A percentile compares a stretch with the other conserved stretches of the same genome.
These are phyloP conservation scores for Volvox reticuliferus DNA, from an alignment of 139 green algal genomes.

Conservation along the genomic window DNA sequence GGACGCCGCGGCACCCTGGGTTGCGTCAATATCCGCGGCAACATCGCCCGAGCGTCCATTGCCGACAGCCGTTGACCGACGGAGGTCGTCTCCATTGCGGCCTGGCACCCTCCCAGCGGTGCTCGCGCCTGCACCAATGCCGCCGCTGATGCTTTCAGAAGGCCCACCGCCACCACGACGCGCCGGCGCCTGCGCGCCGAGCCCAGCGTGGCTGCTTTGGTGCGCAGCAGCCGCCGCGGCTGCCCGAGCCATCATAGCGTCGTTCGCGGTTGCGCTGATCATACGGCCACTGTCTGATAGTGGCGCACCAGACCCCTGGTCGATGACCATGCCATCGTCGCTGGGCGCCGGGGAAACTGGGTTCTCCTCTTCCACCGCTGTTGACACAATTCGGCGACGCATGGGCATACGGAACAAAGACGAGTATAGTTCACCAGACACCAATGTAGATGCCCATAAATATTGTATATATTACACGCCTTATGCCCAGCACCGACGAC, in stretches of 20 bases:
- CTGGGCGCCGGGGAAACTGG: conserved; percentile 49
- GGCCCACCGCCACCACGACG: conserved; percentile 9
- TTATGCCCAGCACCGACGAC: no score
- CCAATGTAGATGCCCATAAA: no score
- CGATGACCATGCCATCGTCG: conserved; percentile 68
- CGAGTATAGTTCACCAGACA: no score
- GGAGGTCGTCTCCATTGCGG: neutral
- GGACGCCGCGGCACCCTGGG: neutral
- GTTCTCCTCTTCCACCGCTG: conserved; percentile 52
- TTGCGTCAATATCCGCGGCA: neutral
- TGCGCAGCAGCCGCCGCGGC: conserved; percentile 30
- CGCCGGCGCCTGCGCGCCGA: neutral
- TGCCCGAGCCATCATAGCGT: conserved; percentile 35
- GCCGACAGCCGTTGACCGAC: neutral
- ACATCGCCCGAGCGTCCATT: neutral
- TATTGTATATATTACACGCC: no score
- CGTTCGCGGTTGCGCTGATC: conserved; percentile 42
- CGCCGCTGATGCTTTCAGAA: neutral
- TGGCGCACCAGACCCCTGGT: conserved; percentile 53
- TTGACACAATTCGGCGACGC: neutral
- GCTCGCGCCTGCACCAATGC: neutral
- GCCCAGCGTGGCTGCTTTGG: conserved; percentile 13
- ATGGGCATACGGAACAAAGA: no score
- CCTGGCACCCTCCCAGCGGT: neutral
- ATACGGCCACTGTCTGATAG: conserved; percentile 20